phyloP scores from a whole-genome alignment of 2,329 filamentous ascomycete genomes.

The Aureobasidium zeae region DNA sequence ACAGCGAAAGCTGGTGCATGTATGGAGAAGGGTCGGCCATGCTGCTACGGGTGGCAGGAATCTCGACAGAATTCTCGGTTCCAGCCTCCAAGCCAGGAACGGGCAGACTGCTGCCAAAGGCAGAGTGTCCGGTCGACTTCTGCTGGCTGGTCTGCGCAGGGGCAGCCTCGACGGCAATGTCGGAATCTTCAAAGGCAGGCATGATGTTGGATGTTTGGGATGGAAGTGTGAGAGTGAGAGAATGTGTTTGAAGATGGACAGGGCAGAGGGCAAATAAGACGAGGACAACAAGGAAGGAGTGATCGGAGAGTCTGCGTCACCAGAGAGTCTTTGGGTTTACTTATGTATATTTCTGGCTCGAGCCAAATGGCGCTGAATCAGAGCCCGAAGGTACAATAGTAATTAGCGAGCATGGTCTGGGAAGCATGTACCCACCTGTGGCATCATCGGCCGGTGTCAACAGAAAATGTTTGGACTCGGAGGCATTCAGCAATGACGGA shows the following conservation, averaged over 20 bases:
- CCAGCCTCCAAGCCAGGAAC: constrained; percentile 37
- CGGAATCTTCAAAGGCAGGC: constrained; percentile 51
- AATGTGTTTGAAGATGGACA: constrained; percentile 10
- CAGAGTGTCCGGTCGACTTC: constrained; percentile 22
- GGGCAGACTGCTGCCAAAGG: constrained; percentile 28
- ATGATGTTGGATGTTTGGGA: constrained; percentile 36
- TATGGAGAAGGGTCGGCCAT: constrained; percentile 58
- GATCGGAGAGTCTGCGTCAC: constrained; percentile 5
- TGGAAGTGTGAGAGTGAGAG: constrained; percentile 9
- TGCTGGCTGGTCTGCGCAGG: constrained; percentile 28
- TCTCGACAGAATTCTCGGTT: constrained; percentile 49
- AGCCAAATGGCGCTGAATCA: constrained; percentile 13
- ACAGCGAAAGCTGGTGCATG: constrained; percentile 64
- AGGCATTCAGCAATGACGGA: constrained; percentile 14
- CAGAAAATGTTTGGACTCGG: constrained; percentile 14
- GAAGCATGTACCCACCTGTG: constrained; percentile 13
- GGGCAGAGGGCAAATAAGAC: constrained; percentile 1
- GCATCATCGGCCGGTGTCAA: constrained; percentile 16
- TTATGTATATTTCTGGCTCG: constrained; percentile 15
- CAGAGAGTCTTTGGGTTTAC: constrained; percentile 4
- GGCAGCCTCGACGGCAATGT: constrained; percentile 39
- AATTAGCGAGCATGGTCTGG: constrained; percentile 11
- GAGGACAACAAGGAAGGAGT: constrained; percentile 6
- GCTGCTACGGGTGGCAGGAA: constrained; percentile 58
- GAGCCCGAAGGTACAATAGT: constrained; percentile 10